phyloP scores from a whole-genome alignment of 768 basidiomycete species.

The Naganishia randhawae region DNA sequence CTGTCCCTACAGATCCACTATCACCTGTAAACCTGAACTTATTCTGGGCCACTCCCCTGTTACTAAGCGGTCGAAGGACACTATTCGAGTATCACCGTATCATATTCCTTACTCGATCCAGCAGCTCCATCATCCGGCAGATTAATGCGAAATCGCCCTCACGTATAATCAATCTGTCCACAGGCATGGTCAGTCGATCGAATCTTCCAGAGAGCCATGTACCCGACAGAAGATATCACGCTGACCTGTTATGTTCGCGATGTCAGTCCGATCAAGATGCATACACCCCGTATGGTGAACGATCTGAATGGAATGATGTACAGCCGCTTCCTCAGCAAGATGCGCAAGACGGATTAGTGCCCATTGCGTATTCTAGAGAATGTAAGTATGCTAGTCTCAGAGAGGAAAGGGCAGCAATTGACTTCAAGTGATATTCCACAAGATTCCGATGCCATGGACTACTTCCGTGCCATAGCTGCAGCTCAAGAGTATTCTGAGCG shows the following conservation, averaged over 20 bases:
- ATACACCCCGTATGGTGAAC: slow-evolving; percentile 58
- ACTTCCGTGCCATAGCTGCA: background rate
- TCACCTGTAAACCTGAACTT: no score
- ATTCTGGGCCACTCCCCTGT: background rate
- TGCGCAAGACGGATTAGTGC: slow-evolving; percentile 69
- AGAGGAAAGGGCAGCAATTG: background rate
- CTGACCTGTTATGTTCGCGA: background rate
- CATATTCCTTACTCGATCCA: background rate
- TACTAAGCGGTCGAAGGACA: background rate
- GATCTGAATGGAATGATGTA: slow-evolving; percentile 75
- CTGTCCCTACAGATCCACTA: no score
- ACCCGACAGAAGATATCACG: background rate
- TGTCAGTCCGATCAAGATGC: slow-evolving; percentile 14
- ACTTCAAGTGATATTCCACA: background rate
- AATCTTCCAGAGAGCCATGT: no score
- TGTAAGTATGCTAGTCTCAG: slow-evolving; percentile 59
- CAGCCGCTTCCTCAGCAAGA: slow-evolving; percentile 77
- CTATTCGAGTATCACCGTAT: background rate
- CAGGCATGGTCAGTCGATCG: slow-evolving; percentile 10
- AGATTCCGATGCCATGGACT: slow-evolving; percentile 25
- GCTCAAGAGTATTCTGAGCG: slow-evolving; percentile 67
- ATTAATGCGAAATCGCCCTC: background rate
- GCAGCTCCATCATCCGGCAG: background rate
- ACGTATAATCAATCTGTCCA: background rate
- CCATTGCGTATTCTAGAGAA: slow-evolving; percentile 83